These are phyloP conservation scores for Cenchrus americanus DNA, from an alignment of 176 grass and related monocot species.

Conservation along the genomic window DNA sequence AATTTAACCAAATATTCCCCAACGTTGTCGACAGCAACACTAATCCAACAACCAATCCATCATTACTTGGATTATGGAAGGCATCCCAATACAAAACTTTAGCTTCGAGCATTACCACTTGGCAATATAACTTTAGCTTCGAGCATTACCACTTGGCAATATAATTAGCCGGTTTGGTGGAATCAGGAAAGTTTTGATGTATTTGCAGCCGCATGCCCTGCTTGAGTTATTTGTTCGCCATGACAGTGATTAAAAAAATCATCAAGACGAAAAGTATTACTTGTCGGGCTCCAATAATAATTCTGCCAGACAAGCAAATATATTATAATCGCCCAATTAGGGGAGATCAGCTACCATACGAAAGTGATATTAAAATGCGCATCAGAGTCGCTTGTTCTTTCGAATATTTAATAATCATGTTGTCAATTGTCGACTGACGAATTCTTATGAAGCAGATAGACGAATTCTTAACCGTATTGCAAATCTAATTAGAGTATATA, in stretches of 20 bases:
- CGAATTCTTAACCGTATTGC: background rate
- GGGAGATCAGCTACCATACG: background rate
- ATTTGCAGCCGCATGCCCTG: background rate
- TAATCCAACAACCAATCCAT: background rate
- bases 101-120: background rate
- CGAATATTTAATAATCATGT: constrained; percentile 5
- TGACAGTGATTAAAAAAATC: background rate
- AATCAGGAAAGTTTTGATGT: background rate
- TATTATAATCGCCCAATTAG: background rate
- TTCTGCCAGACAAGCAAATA: background rate
- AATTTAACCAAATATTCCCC: constrained; percentile 39
- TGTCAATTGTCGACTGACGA: background rate
- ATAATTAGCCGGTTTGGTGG: background rate
- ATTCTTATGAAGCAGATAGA: no score
- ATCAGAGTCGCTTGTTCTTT: constrained; percentile 5
- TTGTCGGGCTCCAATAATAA: background rate
- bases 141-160: background rate
- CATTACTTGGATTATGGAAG: constrained; percentile 7
- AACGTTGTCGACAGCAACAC: constrained; percentile 28
- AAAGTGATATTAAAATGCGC: background rate
- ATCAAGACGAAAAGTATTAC: background rate
- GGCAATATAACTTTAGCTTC: background rate
- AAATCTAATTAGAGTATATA: background rate
- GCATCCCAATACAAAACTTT: background rate
- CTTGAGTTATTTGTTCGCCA: background rate